A percentile compares a stretch with the other conserved stretches of the same genome.
Conservation (phyloP, 2,329 filamentous ascomycete genomes). For the Colletotrichum acutatum region DNA sequence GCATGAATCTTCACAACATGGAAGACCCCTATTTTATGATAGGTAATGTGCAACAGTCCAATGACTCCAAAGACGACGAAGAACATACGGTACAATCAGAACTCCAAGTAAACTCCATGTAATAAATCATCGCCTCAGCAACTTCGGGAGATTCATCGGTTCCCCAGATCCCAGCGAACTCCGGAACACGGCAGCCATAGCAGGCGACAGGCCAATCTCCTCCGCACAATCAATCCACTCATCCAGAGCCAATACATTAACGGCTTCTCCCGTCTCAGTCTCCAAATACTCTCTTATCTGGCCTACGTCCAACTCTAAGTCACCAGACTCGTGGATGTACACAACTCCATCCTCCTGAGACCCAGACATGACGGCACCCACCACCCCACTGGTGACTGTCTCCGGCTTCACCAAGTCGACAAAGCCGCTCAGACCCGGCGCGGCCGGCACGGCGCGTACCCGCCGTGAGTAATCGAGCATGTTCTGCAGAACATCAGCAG, state of each 20-base stretch:
- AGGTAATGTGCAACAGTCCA: too few relatives aligned
- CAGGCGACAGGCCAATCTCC: background rate
- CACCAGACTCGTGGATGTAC: background rate
- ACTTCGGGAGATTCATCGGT: background rate
- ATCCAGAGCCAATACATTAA: background rate
- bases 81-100: background rate
- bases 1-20: too few relatives aligned
- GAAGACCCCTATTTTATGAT: too few relatives aligned
- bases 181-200: background rate
- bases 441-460: background rate
- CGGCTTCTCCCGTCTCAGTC: background rate
- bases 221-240: background rate
- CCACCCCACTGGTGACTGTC: background rate
- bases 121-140: background rate
- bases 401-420: background rate
- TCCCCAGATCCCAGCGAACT: background rate
- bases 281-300: background rate
- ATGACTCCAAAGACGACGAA: background rate
- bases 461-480: background rate
- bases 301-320: background rate
- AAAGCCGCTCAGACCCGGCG: background rate
- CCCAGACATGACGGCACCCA: background rate
- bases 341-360: background rate
- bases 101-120: background rate
- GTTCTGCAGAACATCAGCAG: background rate